phyloP scores from a whole-genome alignment of 495 filamentous ascomycete species.

The Daldinia childiae region DNA sequence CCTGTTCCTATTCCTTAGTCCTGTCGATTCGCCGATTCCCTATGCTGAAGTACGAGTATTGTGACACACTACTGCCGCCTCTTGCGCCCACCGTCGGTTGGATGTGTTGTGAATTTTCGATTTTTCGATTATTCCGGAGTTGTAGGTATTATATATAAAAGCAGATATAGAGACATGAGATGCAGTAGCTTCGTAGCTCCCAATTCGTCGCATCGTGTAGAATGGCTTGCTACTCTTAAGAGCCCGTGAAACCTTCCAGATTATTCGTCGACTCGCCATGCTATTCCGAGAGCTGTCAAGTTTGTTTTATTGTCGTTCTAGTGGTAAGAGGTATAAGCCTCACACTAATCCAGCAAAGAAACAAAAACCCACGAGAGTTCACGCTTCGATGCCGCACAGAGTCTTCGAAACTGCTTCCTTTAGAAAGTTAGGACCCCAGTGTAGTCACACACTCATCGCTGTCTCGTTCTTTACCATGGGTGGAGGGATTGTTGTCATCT shows the following conservation, averaged over 20 bases:
- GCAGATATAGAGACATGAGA: background rate
- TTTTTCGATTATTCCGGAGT: slow-evolving; percentile 6
- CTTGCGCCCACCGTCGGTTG: slow-evolving; percentile 16
- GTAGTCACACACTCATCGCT: slow-evolving; percentile 40
- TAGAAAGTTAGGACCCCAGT: background rate
- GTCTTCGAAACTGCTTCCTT: background rate
- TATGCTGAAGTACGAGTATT: slow-evolving; percentile 12
- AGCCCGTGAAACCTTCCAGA: background rate
- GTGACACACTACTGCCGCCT: slow-evolving; percentile 1
- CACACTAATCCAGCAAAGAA: slow-evolving; percentile 1
- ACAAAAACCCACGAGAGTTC: background rate
- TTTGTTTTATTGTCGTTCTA: background rate
- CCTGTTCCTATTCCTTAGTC: slow-evolving; percentile 6
- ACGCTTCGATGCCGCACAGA: background rate
- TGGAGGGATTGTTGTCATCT: slow-evolving; percentile 52
- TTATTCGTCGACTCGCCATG: background rate
- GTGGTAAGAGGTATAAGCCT: background rate
- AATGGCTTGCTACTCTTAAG: background rate
- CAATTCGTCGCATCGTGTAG: background rate
- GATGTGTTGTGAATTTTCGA: slow-evolving; percentile 4
- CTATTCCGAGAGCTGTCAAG: background rate
- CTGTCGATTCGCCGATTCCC: background rate
- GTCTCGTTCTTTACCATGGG: slow-evolving; percentile 64
- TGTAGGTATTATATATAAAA: background rate
- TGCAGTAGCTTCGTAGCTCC: background rate